Conservation (phyloP, 2,329 filamentous ascomycete species). For the Colletotrichum kahawae region DNA sequence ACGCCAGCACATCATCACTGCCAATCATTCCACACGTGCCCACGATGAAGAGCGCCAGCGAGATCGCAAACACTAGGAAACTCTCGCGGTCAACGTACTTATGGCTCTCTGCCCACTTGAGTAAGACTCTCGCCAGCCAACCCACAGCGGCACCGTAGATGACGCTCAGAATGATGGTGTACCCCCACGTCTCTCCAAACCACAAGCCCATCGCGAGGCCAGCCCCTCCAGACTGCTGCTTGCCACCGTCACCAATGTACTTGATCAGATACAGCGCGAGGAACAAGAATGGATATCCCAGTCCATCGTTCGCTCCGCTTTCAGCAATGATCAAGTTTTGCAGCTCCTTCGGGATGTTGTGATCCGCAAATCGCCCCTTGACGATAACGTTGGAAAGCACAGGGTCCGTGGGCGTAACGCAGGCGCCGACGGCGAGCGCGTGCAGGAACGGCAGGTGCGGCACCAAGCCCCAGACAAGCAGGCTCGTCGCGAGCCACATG, state of each 20-base stretch:
- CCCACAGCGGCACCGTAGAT: slow-evolving; percentile 79
- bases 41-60: slow-evolving; percentile 83
- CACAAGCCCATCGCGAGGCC: slow-evolving; percentile 75
- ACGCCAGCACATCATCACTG: slow-evolving; percentile 88
- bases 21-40: slow-evolving; percentile 88
- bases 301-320: slow-evolving; percentile 86
- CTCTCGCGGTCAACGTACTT: slow-evolving; percentile 87
- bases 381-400: slow-evolving; percentile 89
- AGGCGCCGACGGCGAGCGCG: slow-evolving; percentile 80
- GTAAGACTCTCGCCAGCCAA: slow-evolving; percentile 79
- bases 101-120: slow-evolving; percentile 83
- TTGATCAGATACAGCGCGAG: slow-evolving; percentile 84
- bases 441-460: slow-evolving; percentile 76
- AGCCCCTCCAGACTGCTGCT: slow-evolving; percentile 61
- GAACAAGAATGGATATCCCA: slow-evolving; percentile 89
- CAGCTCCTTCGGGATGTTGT: slow-evolving; percentile 81
- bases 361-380: slow-evolving; percentile 91
- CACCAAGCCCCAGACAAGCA: slow-evolving; percentile 79
- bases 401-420: slow-evolving; percentile 91
- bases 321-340: slow-evolving; percentile 84
- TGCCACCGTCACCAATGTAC: slow-evolving; percentile 66
- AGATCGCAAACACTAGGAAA: slow-evolving; percentile 86
- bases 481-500: slow-evolving; percentile 87
- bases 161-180: slow-evolving; percentile 80
- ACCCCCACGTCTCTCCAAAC: slow-evolving; percentile 87